Evolutionary conservation across 345 rosid genomes (phyloP).

Genomic region (Adansonia digitata): DNA sequence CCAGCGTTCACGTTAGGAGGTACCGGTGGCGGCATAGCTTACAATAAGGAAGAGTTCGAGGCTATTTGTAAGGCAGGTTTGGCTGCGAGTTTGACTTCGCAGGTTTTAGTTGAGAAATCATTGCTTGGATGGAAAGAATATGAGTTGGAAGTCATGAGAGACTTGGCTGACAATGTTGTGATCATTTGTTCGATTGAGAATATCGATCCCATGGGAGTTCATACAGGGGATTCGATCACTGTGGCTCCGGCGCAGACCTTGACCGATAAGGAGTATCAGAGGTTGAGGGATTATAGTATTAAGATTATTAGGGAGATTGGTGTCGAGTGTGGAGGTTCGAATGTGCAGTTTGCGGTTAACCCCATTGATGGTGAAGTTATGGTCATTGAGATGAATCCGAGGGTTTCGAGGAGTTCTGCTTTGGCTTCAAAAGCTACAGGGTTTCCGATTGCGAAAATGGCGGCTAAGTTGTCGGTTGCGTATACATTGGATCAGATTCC

Average conservation of each 20-base stretch:
- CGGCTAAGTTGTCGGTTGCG: conserved; percentile 90
- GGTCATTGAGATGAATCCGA: conserved; percentile 98
- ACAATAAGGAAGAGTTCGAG: conserved; percentile 89
- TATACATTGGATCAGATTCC: conserved; percentile 94
- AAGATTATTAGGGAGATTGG: conserved; percentile 95
- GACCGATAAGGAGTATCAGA: conserved; percentile 92
- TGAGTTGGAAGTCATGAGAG: conserved; percentile 97
- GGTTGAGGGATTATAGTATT: conserved; percentile 84
- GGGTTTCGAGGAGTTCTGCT: conserved; percentile 92
- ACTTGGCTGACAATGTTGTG: conserved; percentile 91
- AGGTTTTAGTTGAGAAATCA: conserved; percentile 92
- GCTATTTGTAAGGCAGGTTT: conserved; percentile 73
- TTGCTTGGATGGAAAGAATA: conserved; percentile 96
- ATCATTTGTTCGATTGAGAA: conserved; percentile 96
- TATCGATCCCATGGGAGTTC: conserved; percentile 97
- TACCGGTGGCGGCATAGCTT: conserved; percentile 98
- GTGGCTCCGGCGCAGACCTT: conserved; percentile 97
- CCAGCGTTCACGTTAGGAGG: conserved; percentile 95
- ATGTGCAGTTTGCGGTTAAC: conserved; percentile 92
- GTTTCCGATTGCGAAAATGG: conserved; percentile 96
- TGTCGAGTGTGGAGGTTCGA: conserved; percentile 96
- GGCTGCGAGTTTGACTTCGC: conserved; percentile 80
- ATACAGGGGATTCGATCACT: conserved; percentile 94
- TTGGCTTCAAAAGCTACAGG: conserved; percentile 96
- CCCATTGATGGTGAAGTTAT: conserved; percentile 93